These are phyloP conservation scores for Vanrija sp. DNA, from an alignment of 1,284 basidiomycete species.

Conservation along the genomic window DNA sequence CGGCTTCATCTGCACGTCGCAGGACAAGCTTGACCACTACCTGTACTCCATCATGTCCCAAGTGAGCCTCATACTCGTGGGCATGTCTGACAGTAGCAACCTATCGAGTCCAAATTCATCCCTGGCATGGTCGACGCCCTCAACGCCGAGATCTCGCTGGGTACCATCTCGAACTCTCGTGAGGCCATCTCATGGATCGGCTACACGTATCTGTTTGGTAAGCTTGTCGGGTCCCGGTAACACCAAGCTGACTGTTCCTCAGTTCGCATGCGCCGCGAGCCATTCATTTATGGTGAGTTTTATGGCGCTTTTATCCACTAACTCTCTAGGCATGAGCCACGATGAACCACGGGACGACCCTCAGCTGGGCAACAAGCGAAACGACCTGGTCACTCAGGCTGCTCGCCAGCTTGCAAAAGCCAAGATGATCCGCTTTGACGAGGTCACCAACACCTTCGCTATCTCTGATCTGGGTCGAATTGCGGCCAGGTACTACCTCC, in stretches of 20 bases:
- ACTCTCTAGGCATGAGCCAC: constrained; percentile 64
- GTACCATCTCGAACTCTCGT: constrained; percentile 80
- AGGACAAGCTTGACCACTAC: constrained; percentile 91
- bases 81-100: constrained; percentile 57
- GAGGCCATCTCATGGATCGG: constrained; percentile 95
- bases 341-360: constrained; percentile 73
- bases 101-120: constrained; percentile 96
- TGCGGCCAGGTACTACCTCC: constrained; percentile 94
- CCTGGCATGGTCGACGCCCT: constrained; percentile 84
- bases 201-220: constrained; percentile 84
- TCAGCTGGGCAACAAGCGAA: constrained; percentile 68
- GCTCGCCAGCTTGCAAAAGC: constrained; percentile 68
- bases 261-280: constrained; percentile 91
- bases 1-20: constrained; percentile 92
- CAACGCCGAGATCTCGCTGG: constrained; percentile 93
- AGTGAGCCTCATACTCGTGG: constrained; percentile 50
- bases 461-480: constrained; percentile 89
- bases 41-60: constrained; percentile 83
- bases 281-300: constrained; percentile 74
- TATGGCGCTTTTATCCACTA: not conserved
- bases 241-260: not conserved
- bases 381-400: constrained; percentile 66
- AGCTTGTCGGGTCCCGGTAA: constrained; percentile 15
- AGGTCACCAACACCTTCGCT: constrained; percentile 59
- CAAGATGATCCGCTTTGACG: constrained; percentile 80